Percentiles rank a stretch among this genome's conserved stretches.
phyloP scores from a whole-genome alignment of 2,329 filamentous ascomycete species.

The Fusarium mundagurra region DNA sequence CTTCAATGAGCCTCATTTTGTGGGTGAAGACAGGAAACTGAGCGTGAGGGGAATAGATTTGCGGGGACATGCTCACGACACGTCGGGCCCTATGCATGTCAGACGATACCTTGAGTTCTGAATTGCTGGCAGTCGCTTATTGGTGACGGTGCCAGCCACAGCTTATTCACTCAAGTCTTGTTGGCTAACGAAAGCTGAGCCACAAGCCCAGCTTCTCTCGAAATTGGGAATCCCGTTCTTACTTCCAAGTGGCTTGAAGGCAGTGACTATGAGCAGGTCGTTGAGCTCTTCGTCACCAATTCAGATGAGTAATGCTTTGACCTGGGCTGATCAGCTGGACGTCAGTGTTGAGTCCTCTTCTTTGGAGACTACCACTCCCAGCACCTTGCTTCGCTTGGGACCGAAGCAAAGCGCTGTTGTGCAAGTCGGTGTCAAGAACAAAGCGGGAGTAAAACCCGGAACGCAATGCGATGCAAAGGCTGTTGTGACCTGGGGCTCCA shows the following conservation, averaged over 20 bases:
- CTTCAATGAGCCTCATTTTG: background rate
- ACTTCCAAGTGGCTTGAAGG: background rate
- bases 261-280: background rate
- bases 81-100: background rate
- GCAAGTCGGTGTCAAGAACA: background rate
- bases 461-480: background rate
- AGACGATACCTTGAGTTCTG: background rate
- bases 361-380: background rate
- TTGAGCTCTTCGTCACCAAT: background rate
- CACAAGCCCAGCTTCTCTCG: background rate
- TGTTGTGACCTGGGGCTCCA: background rate
- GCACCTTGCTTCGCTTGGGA: background rate
- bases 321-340: rapidly evolving
- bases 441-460: background rate
- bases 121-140: background rate
- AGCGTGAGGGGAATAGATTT: background rate
- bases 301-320: background rate
- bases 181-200: background rate
- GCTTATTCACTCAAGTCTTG: background rate
- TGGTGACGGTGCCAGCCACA: background rate
- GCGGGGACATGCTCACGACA: background rate
- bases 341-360: background rate
- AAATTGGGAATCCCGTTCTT: background rate
- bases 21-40: background rate
- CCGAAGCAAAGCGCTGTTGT: background rate